phyloP scores from a whole-genome alignment of 2,329 filamentous ascomycete species.

The Fusarium sp. region DNA sequence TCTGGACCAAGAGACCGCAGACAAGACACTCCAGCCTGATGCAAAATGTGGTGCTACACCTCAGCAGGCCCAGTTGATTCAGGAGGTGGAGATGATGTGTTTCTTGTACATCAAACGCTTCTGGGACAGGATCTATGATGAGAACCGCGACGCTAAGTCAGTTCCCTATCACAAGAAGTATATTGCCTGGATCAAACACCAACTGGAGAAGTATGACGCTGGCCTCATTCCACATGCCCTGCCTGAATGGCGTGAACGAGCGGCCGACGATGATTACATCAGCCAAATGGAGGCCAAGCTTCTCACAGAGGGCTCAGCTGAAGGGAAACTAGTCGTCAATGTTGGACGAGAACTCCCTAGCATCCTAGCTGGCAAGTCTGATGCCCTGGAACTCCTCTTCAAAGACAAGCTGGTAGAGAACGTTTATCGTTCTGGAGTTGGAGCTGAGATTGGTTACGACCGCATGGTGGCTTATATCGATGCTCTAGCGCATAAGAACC shows the following conservation, averaged over 20 bases:
- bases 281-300: background rate
- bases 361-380: background rate
- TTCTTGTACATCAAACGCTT: slow-evolving; percentile 7
- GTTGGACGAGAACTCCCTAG: background rate
- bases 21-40: background rate
- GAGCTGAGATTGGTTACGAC: background rate
- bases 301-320: background rate
- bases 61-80: background rate
- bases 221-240: background rate
- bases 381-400: slow-evolving; percentile 3
- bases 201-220: background rate
- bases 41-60: background rate
- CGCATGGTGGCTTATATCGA: background rate
- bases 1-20: background rate
- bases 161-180: slow-evolving; percentile 1
- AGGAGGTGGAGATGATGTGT: slow-evolving; percentile 6
- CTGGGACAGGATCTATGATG: background rate
- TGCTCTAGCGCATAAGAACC: background rate
- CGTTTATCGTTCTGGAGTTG: background rate
- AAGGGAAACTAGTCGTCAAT: slow-evolving; percentile 1
- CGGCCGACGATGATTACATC: background rate
- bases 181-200: slow-evolving; percentile 1
- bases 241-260: background rate
- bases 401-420: slow-evolving; percentile 3
- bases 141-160: background rate